These are phyloP conservation scores for Zygotorulaspora danielsina DNA, from an alignment of 805 yeast species.

Conservation along the genomic window DNA sequence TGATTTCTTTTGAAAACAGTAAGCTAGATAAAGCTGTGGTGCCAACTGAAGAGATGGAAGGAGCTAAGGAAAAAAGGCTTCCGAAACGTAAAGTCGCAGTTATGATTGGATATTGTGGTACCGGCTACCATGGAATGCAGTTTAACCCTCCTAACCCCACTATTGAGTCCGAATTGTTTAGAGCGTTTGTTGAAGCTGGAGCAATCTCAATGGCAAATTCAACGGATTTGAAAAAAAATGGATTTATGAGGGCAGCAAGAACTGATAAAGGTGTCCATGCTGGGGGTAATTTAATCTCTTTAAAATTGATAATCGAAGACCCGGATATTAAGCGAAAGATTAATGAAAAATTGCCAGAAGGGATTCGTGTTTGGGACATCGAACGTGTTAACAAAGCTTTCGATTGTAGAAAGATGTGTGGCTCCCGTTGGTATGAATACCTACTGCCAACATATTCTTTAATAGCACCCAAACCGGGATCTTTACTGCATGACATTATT, in stretches of 20 bases:
- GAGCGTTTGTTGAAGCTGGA: constrained; percentile 79
- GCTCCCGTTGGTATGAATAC: constrained; percentile 93
- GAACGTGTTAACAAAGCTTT: constrained; percentile 85
- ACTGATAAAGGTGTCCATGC: constrained; percentile 98
- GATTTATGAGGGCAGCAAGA: constrained; percentile 82
- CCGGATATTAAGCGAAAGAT: constrained; percentile 67
- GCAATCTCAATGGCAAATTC: constrained; percentile 85
- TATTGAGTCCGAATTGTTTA: constrained; percentile 82
- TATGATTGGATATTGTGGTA: constrained; percentile 89
- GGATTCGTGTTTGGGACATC: constrained; percentile 89
- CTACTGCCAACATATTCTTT: constrained; percentile 87
- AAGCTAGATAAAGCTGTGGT: constrained; percentile 20
- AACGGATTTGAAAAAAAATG: constrained; percentile 79
- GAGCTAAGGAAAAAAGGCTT: constrained; percentile 54
- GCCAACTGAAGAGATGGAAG: too few relatives aligned
- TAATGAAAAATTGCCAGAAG: constrained; percentile 73
- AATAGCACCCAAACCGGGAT: constrained; percentile 81
- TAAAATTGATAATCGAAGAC: constrained; percentile 77
- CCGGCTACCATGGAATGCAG: constrained; percentile 97
- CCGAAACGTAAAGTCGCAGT: constrained; percentile 93
- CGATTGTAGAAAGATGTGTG: constrained; percentile 93
- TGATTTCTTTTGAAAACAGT: constrained; percentile 6
- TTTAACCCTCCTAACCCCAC: constrained; percentile 82
- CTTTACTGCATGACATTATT: constrained; percentile 59
- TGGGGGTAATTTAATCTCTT: constrained; percentile 85